Conservation (phyloP, 2,329 filamentous ascomycete species). For the Botryosphaeria agaves region DNA sequence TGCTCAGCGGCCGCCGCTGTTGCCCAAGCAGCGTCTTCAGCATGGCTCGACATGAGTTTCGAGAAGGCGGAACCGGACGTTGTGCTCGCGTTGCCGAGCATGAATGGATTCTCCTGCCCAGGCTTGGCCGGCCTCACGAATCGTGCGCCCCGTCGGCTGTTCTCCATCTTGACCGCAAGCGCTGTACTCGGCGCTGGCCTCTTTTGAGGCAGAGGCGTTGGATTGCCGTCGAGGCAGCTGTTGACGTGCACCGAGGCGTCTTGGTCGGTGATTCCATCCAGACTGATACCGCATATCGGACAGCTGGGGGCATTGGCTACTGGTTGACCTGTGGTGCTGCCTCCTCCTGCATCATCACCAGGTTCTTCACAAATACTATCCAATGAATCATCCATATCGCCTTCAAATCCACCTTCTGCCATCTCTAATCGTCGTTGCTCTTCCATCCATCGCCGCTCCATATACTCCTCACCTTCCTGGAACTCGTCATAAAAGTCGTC, state of each 20-base stretch:
- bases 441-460: slow-evolving; percentile 49
- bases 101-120: slow-evolving; percentile 66
- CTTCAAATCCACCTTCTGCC: slow-evolving; percentile 28
- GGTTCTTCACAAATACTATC: slow-evolving; percentile 26
- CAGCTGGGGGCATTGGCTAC: slow-evolving; percentile 30
- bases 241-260: slow-evolving; percentile 79
- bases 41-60: slow-evolving; percentile 82
- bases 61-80: slow-evolving; percentile 58
- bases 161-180: slow-evolving; percentile 5
- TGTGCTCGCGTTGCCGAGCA: slow-evolving; percentile 25
- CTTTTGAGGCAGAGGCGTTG: slow-evolving; percentile 35
- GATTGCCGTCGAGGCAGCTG: slow-evolving; percentile 71
- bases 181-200: slow-evolving; percentile 3
- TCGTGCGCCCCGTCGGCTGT: slow-evolving; percentile 44
- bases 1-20: slow-evolving; percentile 66
- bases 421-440: slow-evolving; percentile 41
- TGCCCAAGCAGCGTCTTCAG: slow-evolving; percentile 81
- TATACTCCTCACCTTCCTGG: slow-evolving; percentile 32
- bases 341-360: slow-evolving; percentile 6
- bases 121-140: slow-evolving; percentile 52
- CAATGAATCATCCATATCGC: slow-evolving; percentile 36
- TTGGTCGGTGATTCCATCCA: slow-evolving; percentile 39
- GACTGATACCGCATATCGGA: slow-evolving; percentile 56
- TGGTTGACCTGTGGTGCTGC: slow-evolving; percentile 3
- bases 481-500: slow-evolving; percentile 45